These are phyloP conservation scores for Santalum album DNA, from an alignment of 164 flowering plant species.

Conservation along the genomic window DNA sequence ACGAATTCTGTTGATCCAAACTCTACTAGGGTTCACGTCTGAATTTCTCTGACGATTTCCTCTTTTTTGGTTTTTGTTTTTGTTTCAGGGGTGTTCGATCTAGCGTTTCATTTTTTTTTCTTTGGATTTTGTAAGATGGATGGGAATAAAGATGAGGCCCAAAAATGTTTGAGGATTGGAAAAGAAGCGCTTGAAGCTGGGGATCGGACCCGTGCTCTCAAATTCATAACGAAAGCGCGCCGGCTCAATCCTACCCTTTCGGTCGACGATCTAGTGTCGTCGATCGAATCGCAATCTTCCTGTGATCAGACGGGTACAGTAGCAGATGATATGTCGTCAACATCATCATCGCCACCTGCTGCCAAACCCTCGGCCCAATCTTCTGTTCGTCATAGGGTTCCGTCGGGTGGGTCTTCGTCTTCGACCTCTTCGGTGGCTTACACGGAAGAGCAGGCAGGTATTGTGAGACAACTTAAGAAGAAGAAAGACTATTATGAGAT, in stretches of 20 bases:
- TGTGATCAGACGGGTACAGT: background rate
- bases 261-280: constrained; percentile 51
- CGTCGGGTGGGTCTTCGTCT: constrained; percentile 20
- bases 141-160: constrained; percentile 85
- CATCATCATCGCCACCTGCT: constrained; percentile 1
- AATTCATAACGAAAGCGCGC: constrained; percentile 67
- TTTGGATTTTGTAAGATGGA: constrained; percentile 37
- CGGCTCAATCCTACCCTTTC: constrained; percentile 68
- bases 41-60: background rate
- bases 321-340: background rate
- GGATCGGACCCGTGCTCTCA: constrained; percentile 58
- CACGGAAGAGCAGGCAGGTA: constrained; percentile 64
- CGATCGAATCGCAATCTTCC: constrained; percentile 17
- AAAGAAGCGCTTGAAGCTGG: constrained; percentile 49
- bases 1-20: background rate
- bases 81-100: background rate
- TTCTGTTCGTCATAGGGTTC: constrained; percentile 29
- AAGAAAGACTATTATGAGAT: constrained; percentile 81
- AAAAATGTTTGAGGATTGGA: constrained; percentile 69
- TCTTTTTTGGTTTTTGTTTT: background rate
- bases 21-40: background rate
- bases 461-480: constrained; percentile 65
- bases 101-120: background rate
- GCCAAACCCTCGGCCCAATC: constrained; percentile 15
- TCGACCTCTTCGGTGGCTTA: constrained; percentile 21